phyloP scores from a whole-genome alignment of 1,139 yeast species.

The Pichia inconspicua region DNA sequence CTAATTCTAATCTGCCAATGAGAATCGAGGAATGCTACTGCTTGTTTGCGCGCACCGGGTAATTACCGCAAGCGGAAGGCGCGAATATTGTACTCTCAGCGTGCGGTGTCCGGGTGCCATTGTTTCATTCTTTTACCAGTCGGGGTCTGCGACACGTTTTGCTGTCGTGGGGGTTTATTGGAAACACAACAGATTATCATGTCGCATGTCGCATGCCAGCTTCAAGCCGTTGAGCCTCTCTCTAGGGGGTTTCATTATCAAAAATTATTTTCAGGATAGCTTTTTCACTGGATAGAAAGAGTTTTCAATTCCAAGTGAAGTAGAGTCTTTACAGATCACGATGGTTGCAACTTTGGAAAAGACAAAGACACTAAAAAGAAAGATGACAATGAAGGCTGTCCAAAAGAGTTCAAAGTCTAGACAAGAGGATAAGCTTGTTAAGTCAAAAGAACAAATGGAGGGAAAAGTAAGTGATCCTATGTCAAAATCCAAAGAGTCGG shows the following conservation, averaged over 20 bases:
- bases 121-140: no score
- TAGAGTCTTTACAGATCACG: not conserved
- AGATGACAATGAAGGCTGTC: not conserved
- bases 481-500: no score
- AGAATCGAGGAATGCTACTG: not conserved
- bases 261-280: not conserved
- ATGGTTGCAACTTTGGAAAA: not conserved
- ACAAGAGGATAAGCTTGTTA: not conserved
- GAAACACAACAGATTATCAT: no score
- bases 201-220: no score
- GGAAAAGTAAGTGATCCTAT: not conserved
- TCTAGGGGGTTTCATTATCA: no score
- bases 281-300: not conserved
- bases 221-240: no score
- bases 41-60: not conserved
- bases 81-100: no score
- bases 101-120: not conserved
- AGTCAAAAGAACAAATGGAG: not conserved
- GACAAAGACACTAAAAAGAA: not conserved
- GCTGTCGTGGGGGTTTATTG: not conserved
- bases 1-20: not conserved
- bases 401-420: not conserved
- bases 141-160: not conserved
- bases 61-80: not conserved
- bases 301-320: no score